Base-by-base conservation (phyloP, 2,329 filamentous ascomycete species). In the Verticillium nonalfalfae region DNA sequence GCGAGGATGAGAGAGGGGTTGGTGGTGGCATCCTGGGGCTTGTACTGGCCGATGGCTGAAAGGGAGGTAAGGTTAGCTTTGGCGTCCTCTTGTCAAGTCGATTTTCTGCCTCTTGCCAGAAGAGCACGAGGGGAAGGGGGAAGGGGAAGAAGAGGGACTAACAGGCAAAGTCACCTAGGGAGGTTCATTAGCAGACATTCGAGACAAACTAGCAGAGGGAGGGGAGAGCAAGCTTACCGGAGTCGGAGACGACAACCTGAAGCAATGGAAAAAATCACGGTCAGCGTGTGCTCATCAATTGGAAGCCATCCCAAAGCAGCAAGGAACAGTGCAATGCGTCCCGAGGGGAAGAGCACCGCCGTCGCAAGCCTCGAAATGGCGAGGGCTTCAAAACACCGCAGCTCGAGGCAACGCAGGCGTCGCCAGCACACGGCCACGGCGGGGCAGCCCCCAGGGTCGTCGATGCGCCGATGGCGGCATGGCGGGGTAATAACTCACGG, bases 11-110 rank as follows among this genome's bases (percentile, higher is more conserved):
- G 86, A 66, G 95, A 98, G 64, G 95, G 95, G 88, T 99, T 99
- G 83, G 95, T 99, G 78, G 95, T 99, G 75, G 95, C 95, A 91
- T 99, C 95, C 85, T 99, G 93, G 68, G 95, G 95, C 88, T 97
- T 96, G 89, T 99, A 99, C 85, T 98, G 97, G 84, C 85, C 93
- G 78, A 99, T 99, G 79, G 93, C 93, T 87, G 81, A 77, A 69
- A 79, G 78, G 74, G 82, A 68, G 64, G 66, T 26, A 26, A 26
- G 21, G 63, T 68, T 57, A 63, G 64, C 60, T 10, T 54, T 26
- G 26, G 58, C 62, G 56, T 59, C 52, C 55, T 57, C 26, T 54
- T 58, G 62, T 59, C 63, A 56, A 62, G 65, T 64, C 67, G 40
- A 52, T 21, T 55, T 39, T 31, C 9, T 63, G 61, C 45, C 61